Percentiles rank a stretch among this genome's conserved stretches.
These are phyloP conservation scores for Thuidium tamariscinum DNA, from an alignment of 225 moss, liverwort and hornwort genomes.

Conservation along the genomic window DNA sequence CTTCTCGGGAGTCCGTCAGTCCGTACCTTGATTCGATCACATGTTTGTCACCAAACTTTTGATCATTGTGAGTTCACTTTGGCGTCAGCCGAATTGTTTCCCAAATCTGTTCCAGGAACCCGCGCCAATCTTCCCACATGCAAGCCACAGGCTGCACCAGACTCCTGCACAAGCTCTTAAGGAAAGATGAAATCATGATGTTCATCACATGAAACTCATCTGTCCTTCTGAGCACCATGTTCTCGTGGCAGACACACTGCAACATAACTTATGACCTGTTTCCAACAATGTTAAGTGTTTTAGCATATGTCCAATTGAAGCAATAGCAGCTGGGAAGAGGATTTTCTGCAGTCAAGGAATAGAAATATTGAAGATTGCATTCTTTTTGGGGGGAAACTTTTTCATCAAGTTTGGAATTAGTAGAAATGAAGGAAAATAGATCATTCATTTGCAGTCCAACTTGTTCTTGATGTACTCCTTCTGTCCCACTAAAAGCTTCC, in stretches of 20 bases:
- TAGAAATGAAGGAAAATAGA: neutral
- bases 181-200: neutral
- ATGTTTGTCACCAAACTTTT: neutral
- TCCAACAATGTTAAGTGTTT: neutral
- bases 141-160: neutral
- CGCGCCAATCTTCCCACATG: neutral
- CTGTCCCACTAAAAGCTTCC: no score
- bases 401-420: neutral
- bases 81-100: neutral
- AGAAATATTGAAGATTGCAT: neutral
- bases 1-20: neutral
- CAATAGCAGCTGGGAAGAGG: rapidly evolving
- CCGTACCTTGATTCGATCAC: neutral
- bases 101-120: neutral
- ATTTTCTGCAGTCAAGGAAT: neutral
- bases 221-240: neutral
- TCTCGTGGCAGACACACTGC: neutral
- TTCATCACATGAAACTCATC: neutral
- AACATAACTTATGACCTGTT: neutral
- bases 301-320: neutral
- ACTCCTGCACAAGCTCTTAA: neutral
- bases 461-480: neutral
- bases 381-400: neutral
- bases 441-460: rapidly evolving
- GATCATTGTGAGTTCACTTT: neutral